Conservation (phyloP, 2,329 filamentous ascomycete genomes). For the Fusarium acutatum region DNA sequence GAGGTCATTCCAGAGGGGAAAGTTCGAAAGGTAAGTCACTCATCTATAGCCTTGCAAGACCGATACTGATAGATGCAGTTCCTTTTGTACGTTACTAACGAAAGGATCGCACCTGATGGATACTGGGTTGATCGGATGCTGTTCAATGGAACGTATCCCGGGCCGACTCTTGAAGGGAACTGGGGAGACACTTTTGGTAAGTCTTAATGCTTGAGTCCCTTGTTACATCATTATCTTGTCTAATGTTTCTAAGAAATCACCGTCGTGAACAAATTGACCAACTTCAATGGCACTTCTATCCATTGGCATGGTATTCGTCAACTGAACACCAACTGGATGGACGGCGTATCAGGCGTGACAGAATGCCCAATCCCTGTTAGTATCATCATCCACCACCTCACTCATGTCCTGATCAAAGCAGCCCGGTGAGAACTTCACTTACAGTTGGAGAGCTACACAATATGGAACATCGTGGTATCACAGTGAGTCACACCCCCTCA, state of each 20-base stretch:
- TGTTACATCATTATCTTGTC: too few species aligned
- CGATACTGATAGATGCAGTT: neutral
- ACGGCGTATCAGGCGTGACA: neutral
- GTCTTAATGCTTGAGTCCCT: neutral
- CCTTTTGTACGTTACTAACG: neutral
- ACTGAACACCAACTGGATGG: neutral
- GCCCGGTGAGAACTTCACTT: neutral
- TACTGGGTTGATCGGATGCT: neutral
- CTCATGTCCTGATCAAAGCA: neutral
- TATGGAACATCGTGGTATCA: conserved; percentile 4
- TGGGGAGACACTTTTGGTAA: neutral
- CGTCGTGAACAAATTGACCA: neutral
- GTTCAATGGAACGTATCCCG: neutral
- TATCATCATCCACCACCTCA: accelerated
- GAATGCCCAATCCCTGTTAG: neutral
- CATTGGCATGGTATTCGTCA: neutral
- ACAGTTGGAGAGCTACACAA: neutral
- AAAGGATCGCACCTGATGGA: neutral
- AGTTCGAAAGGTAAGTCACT: neutral
- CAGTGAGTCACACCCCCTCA: neutral
- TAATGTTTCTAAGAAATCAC: neutral
- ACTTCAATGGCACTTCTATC: neutral
- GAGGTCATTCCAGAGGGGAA: neutral
- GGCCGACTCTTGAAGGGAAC: neutral
- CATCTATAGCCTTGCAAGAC: accelerated